Evolutionary conservation across 2,329 filamentous ascomycete genomes (phyloP), one percentile per base, ranked within the genome.

Genomic region (Furcasterigmium furcatum): DNA sequence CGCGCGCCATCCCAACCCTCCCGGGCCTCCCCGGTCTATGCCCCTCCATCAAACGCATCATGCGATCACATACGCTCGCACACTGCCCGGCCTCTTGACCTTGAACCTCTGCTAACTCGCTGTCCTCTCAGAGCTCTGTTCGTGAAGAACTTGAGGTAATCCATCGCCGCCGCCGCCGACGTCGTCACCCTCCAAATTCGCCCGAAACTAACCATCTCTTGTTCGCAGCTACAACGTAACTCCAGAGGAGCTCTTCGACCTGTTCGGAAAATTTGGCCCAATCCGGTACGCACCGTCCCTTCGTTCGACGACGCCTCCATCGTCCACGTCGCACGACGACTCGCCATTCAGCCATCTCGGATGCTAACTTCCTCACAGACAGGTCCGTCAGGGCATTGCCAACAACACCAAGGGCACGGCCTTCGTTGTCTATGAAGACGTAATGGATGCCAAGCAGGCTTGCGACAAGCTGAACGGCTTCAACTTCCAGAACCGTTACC

Each of bases 391-490:
- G 75, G 94, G 94, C 60, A 97, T 97, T 66, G 90, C 92, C 58
- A 91, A 85, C 73, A 92, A 94, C 70, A 96, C 94, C 62, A 99
- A 97, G 73, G 94, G 94, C 67, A 99, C 94, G 44, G 94, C 92
- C 57, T 99, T 96, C 71, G 94, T 99, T 59, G 94, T 99, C 72
- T 99, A 96, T 79, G 94, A 97, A 73, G 94, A 99, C 80, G 92
- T 97, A 58, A 88, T 94, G 81, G 94, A 99, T 79, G 91, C 94
- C 57, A 99, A 99, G 77, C 86, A 91, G 73, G 94, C 94, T 64
- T 97, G 94, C 79, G 94, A 99, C 78, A 96, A 97, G 77, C 80
- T 99, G 69, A 99, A 99, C 78, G 94, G 94, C 67, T 99, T 95
- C 84, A 99, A 99, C 77, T 99, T 99, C 71, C 94, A 99, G 77